phyloP scores from a whole-genome alignment of 305 asterid species.

The Fraxinus floribunda region DNA sequence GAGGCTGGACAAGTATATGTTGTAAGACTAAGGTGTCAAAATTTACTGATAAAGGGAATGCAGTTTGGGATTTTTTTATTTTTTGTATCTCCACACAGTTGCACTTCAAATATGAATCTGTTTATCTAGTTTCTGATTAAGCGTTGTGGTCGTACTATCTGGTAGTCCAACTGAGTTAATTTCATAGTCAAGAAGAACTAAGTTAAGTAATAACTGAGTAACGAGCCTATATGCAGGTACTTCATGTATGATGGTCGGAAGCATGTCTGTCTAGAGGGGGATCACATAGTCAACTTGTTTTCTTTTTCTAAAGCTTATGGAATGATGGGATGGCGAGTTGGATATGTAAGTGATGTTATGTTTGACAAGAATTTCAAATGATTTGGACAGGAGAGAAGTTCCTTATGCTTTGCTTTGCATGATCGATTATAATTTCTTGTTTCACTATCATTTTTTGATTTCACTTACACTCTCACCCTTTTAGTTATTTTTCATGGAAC shows the following conservation, averaged over 20 bases:
- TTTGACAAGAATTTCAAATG: background rate
- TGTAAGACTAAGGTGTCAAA: background rate
- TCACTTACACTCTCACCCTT: background rate
- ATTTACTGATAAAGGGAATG: background rate
- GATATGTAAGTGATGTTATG: constrained; percentile 68
- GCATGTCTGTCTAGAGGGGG: constrained; percentile 73
- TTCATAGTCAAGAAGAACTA: too few species aligned
- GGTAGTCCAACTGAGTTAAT: background rate
- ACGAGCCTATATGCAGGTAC: constrained; percentile 52
- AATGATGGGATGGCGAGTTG: constrained; percentile 99
- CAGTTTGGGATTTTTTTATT: background rate
- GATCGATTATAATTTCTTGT: background rate
- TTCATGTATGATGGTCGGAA: constrained; percentile 95
- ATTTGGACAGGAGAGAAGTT: background rate
- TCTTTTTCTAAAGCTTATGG: constrained; percentile 98
- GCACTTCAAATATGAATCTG: background rate
- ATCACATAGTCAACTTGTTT: constrained; percentile 82
- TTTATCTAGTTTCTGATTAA: background rate
- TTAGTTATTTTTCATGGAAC: background rate
- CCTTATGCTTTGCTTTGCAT: background rate
- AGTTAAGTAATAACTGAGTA: background rate
- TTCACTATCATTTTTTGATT: background rate
- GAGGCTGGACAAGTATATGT: background rate
- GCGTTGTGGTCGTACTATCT: background rate
- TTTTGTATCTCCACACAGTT: background rate